Base-by-base conservation (phyloP, 208 protist species). In the Acanthamoeba triangularis region DNA sequence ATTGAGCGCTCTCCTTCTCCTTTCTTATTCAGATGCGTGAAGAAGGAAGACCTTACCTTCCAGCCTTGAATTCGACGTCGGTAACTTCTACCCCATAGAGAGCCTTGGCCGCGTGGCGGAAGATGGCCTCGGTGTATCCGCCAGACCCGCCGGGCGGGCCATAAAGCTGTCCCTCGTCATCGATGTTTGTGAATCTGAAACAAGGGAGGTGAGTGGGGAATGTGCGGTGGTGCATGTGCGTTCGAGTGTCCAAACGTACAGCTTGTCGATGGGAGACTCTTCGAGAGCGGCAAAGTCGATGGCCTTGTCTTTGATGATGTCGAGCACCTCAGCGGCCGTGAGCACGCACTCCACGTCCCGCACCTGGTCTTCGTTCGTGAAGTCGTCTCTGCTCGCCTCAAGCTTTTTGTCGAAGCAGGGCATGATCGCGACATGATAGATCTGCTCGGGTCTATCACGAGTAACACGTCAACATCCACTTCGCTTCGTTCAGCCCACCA, bases 401-500 rank as follows among this genome's bases (percentile, higher is more conserved):
- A 99, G 97, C 97, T 99, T 99, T 72, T 99, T 99, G 96, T 99
- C 99, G 96, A 98, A 99, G 97, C 99, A 99, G 4, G 99, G 99
- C 98, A 99, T 99, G 18, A 99, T 97, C 16, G 99, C 98, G 8
- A 99, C 96, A 95, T 99, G 99, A 95, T 99, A 99, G 35, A 98
- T 96, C 33, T 97, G 30, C 56, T 87, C 95, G 37, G 97, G 95
- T 61, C 94, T 97, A 52, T 10, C 61, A 23, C 33, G 69, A 14
- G 47, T 3, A 3, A 74, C 87, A 41, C 14, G 52, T 49, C 33
- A 65, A 28, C 35, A 10, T 18, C 8, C 52, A 56, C 8, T 6
- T 18, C 10, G 14, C 52, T 56, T 56, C 52, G 10, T 1, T 56
- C 14, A 11, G 14, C 16, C 52, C 52, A 3, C 52, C 52, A 18